Evolutionary conservation across 2,329 filamentous ascomycete genomes (phyloP).

Genomic region (Fonsecaea pedrosoi): DNA sequence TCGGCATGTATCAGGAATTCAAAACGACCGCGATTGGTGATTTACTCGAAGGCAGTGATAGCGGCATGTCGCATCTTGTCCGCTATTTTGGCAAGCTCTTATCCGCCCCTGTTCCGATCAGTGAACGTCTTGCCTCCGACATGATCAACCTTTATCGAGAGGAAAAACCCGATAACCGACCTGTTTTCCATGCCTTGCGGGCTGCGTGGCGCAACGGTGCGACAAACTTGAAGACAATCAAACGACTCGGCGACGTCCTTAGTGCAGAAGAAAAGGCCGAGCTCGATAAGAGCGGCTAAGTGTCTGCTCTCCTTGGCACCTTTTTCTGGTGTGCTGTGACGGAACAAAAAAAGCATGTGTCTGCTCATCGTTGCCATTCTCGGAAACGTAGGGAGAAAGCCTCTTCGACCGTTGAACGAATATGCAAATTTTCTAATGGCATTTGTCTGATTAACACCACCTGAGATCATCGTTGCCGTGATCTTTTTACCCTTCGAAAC

Average conservation of each 20-base stretch:
- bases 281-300: slow-evolving; percentile 46
- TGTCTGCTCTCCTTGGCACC: not conserved
- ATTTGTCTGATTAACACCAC: slow-evolving; percentile 18
- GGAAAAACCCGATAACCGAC: slow-evolving; percentile 52
- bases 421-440: not conserved
- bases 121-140: slow-evolving; percentile 61
- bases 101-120: slow-evolving; percentile 58
- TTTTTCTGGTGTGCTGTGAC: slow-evolving; percentile 7
- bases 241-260: slow-evolving; percentile 61
- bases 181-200: slow-evolving; percentile 60
- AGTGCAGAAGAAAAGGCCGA: slow-evolving; percentile 59
- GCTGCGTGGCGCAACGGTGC: slow-evolving; percentile 62
- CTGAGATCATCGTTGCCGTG: slow-evolving; percentile 14
- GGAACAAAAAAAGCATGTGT: slow-evolving; percentile 20
- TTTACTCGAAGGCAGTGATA: slow-evolving; percentile 57
- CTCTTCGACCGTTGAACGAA: slow-evolving; percentile 19
- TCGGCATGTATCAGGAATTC: slow-evolving; percentile 77
- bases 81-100: slow-evolving; percentile 69
- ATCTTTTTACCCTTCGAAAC: slow-evolving; percentile 10
- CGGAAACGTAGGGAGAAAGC: slow-evolving; percentile 20
- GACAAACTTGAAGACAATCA: slow-evolving; percentile 63
- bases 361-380: slow-evolving; percentile 22
- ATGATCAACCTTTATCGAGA: slow-evolving; percentile 61
- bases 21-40: slow-evolving; percentile 71
- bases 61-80: slow-evolving; percentile 68